These are phyloP conservation scores for Geotrichum europaeum DNA, from an alignment of 1,139 yeast genomes.

Conservation along the genomic window DNA sequence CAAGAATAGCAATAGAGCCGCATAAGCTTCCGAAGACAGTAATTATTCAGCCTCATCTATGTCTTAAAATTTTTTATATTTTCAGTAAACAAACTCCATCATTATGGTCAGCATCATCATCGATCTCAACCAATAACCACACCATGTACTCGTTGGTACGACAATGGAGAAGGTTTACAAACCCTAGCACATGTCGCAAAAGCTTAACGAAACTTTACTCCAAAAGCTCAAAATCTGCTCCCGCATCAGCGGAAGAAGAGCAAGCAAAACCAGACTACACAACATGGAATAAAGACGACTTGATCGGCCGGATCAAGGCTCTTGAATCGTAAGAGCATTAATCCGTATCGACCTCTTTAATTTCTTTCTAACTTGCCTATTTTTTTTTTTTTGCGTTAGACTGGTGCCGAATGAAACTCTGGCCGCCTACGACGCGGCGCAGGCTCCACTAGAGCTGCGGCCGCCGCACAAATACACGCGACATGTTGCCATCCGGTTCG, in stretches of 20 bases:
- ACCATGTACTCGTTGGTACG: background rate
- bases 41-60: background rate
- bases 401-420: background rate
- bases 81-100: background rate
- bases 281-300: constrained; percentile 48
- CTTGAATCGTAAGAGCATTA: constrained; percentile 38
- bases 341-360: background rate
- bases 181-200: background rate
- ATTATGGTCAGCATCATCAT: background rate
- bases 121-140: background rate
- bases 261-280: background rate
- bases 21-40: background rate
- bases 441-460: background rate
- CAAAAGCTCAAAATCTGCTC: background rate
- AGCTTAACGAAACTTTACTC: background rate
- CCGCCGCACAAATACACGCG: constrained; percentile 45
- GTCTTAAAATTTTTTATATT: background rate
- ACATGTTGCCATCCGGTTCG: constrained; percentile 67
- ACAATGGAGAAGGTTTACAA: background rate
- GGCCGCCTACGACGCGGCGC: background rate
- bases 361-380: background rate
- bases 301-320: constrained; percentile 43
- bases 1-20: background rate
- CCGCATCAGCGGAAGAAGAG: background rate
- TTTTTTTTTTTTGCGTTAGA: background rate